Percentiles rank a stretch among this genome's conserved stretches.
These are phyloP conservation scores for Penicillium concentricum DNA, from an alignment of 2,329 filamentous ascomycete species.

Conservation along the genomic window DNA sequence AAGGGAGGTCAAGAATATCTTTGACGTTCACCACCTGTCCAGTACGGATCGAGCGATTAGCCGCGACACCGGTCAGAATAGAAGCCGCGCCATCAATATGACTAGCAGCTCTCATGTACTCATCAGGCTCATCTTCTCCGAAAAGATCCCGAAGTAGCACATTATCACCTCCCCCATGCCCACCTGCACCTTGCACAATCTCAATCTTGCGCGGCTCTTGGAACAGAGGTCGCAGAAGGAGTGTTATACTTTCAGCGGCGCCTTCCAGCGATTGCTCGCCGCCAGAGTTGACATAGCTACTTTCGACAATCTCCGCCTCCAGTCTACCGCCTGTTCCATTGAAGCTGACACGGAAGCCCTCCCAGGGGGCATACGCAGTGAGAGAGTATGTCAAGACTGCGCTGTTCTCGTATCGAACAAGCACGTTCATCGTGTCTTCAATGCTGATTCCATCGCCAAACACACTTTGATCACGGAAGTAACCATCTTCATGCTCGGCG, in stretches of 20 bases:
- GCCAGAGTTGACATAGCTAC: constrained; percentile 55
- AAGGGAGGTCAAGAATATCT: constrained; percentile 34
- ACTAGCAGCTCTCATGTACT: constrained; percentile 56
- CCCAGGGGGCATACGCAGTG: constrained; percentile 58
- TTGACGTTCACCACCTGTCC: constrained; percentile 58
- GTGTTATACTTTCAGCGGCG: constrained; percentile 24
- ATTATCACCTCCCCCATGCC: constrained; percentile 61
- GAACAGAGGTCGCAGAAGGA: constrained; percentile 54
- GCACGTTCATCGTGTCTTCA: constrained; percentile 63
- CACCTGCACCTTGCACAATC: constrained; percentile 52
- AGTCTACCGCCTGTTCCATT: constrained; percentile 57
- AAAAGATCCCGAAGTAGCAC: constrained; percentile 60
- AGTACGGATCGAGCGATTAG: constrained; percentile 58
- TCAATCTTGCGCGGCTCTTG: constrained; percentile 57
- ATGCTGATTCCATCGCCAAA: constrained; percentile 64
- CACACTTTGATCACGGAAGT: constrained; percentile 62
- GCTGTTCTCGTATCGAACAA: constrained; percentile 58
- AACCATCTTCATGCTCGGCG: constrained; percentile 63
- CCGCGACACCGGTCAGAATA: constrained; percentile 60
- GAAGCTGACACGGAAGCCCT: constrained; percentile 29
- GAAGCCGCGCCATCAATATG: constrained; percentile 60
- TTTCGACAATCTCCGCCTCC: constrained; percentile 63
- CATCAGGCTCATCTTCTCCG: constrained; percentile 47
- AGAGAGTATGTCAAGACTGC: constrained; percentile 58
- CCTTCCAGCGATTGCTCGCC: constrained; percentile 52